Percentiles rank a stretch among this genome's conserved stretches.
Conservation (phyloP, 2,329 filamentous ascomycete species). For the Aspergillus sp. region DNA sequence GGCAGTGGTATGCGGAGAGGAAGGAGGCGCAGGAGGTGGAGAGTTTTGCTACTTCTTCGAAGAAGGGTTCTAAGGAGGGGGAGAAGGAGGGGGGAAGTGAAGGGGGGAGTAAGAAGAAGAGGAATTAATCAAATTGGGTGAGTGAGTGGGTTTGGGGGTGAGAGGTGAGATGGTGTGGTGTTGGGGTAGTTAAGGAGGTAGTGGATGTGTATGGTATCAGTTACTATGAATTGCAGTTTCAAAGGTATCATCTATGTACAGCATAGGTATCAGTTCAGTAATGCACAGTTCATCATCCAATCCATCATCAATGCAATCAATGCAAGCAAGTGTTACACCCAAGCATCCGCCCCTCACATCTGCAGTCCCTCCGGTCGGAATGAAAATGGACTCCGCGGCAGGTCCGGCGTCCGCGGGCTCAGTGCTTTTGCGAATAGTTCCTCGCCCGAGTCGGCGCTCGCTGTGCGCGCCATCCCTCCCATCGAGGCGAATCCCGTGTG, state of each 20-base stretch:
- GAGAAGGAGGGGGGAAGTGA: conserved; percentile 15
- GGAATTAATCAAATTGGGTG: not conserved
- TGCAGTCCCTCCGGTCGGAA: conserved; percentile 45
- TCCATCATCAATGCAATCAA: too few species aligned
- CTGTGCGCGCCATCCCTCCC: conserved; percentile 35
- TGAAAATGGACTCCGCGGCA: conserved; percentile 79
- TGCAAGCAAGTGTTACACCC: not conserved
- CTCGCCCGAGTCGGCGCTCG: conserved; percentile 63
- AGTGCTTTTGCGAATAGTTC: conserved; percentile 85
- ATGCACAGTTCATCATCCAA: too few species aligned
- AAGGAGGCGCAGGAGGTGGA: conserved; percentile 82
- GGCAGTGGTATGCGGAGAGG: conserved; percentile 97
- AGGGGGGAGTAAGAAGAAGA: conserved; percentile 37
- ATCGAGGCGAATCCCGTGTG: conserved; percentile 34
- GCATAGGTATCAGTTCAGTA: not conserved
- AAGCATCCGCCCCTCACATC: conserved; percentile 17
- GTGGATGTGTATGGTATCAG: not conserved
- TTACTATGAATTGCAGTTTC: not conserved
- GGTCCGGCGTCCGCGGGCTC: conserved; percentile 82
- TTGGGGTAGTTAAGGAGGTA: conserved; percentile 4
- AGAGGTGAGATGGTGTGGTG: not conserved
- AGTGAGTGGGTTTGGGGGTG: too few species aligned
- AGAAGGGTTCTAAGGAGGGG: conserved; percentile 45
- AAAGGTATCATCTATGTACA: not conserved
- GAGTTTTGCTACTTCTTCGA: conserved; percentile 49